Evolutionary conservation across 345 rosid species (phyloP), one percentile per base, ranked within the genome.

Genomic region (Aquilaria malaccensis): DNA sequence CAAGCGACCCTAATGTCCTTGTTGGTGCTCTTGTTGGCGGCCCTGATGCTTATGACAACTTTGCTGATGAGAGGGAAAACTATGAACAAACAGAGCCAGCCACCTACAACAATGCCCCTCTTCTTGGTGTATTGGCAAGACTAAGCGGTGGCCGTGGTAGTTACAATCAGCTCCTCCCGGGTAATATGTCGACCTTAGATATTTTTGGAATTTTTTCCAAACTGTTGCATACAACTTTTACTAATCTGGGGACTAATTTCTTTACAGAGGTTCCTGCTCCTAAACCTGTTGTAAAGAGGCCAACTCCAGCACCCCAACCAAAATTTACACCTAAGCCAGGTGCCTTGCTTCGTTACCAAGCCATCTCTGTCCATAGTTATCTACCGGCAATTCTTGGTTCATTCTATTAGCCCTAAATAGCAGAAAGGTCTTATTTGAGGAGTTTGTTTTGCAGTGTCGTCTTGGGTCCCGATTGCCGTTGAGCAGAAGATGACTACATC

Each of bases 1-100:
- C 77, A 3, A 85, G 85, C 11, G 96, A 95, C 45, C 99, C 99
- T 2, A 95, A 95, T 76, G 76, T 91, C 37, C 88, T 95, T n/a
- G 52, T 76, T 29, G 99, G 99, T 60, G 99, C 99, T 46, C 45
- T 95, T 41, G 97, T 91, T 11, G 97, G 99, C 0, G 97, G 97
- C 1, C 99, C 99, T 59, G 97, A 91, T 81, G 96, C 89, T 15
- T 91, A 90, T 6, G 97, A 95, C 66, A 81, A 88, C 72, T 95
- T 95, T 63, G 95, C 95, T 49, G 99, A 95, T 53, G 74, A 81
- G 66, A 88, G 99, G 67, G 95, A 91, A 57, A 91, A 95, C 67
- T 95, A 91, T 61, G 85, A 95, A 71, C 99, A 94, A 72, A 91
- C 99, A 11, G 99, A 94, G 74, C 99, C 99, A 14, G 97, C 99